Percentiles rank a stretch among this genome's conserved stretches.
Conservation (phyloP, 345 rosid genomes). For the Salix suchowensis region DNA sequence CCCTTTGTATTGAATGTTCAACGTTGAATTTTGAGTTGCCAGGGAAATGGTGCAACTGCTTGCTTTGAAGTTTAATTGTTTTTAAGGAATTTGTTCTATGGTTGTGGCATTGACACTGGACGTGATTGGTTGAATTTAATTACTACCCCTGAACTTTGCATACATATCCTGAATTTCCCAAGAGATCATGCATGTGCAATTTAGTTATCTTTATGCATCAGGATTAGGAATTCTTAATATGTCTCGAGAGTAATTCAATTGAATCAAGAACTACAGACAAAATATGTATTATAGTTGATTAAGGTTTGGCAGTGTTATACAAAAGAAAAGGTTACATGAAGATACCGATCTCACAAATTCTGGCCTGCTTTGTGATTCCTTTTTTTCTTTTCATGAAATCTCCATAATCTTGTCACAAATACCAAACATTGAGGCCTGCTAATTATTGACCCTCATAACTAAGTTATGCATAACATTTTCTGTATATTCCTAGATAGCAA, state of each 20-base stretch:
- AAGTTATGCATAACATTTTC: neutral
- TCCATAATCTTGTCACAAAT: neutral
- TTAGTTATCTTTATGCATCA: neutral
- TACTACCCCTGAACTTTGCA: neutral
- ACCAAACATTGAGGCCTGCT: neutral
- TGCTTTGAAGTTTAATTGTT: neutral
- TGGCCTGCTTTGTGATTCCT: neutral
- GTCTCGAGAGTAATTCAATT: neutral
- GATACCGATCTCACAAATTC: neutral
- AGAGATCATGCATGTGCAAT: neutral
- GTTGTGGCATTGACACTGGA: neutral
- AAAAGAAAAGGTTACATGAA: neutral
- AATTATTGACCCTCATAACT: neutral
- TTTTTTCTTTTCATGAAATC: neutral
- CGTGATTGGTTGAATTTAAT: neutral
- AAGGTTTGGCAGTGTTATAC: neutral
- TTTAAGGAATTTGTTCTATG: neutral
- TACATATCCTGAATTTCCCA: neutral
- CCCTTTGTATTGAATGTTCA: neutral
- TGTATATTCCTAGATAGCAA: neutral
- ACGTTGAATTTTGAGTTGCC: too few species aligned
- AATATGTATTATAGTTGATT: neutral
- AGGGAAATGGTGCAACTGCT: neutral
- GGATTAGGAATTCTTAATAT: neutral
- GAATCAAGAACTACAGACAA: neutral